These are phyloP conservation scores for Didymella sp. DNA, from an alignment of 2,329 filamentous ascomycete species.

Conservation along the genomic window DNA sequence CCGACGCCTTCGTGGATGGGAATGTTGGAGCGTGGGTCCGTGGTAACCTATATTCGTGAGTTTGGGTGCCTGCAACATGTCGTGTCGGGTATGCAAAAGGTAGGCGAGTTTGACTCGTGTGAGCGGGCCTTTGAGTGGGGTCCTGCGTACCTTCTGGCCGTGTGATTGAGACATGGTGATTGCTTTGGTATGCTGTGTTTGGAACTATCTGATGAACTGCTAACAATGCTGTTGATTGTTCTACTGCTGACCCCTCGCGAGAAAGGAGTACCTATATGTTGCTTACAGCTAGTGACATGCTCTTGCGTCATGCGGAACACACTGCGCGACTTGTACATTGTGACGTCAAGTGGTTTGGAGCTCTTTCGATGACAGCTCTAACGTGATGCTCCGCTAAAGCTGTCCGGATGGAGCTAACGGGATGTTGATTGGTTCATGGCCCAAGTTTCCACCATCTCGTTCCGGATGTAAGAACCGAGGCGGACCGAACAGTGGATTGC, in stretches of 20 bases:
- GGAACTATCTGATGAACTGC: neutral
- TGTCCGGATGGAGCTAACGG: neutral
- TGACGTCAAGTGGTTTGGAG: conserved; percentile 21
- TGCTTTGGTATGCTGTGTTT: neutral
- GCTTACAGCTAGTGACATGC: conserved; percentile 9
- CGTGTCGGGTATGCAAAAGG: neutral
- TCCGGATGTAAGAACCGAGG: neutral
- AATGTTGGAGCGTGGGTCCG: conserved; percentile 57
- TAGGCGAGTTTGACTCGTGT: conserved; percentile 8
- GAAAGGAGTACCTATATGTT: conserved; percentile 2
- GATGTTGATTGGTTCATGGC: neutral
- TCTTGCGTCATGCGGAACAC: conserved; percentile 24
- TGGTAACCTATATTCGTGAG: conserved; percentile 51
- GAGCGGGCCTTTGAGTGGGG: neutral
- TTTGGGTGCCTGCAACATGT: neutral
- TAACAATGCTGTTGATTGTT: neutral
- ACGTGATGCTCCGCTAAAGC: conserved; percentile 9
- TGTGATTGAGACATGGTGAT: conserved; percentile 17
- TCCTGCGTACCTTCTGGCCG: conserved; percentile 13
- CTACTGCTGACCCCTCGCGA: neutral
- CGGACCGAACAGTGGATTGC: neutral
- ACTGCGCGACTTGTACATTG: conserved; percentile 7
- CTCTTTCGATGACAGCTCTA: conserved; percentile 8
- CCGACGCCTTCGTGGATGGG: conserved; percentile 68
- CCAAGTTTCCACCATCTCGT: neutral